Base-by-base conservation (phyloP, 306 rosid genomes). In the Sphenostylis stenocarpa region DNA sequence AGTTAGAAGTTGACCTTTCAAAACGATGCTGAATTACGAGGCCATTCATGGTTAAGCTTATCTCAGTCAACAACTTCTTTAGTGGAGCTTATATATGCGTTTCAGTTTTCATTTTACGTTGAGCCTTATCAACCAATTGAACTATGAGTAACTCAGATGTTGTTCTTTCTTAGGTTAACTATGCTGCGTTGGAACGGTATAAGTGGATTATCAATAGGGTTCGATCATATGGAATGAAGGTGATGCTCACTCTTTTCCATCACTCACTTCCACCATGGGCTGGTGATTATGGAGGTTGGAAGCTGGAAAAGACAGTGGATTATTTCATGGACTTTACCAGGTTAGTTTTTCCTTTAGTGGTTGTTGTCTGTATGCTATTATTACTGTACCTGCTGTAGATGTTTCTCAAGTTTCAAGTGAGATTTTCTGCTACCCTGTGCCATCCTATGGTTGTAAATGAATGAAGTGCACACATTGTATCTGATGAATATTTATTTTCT, bases 241-340 rank as follows among this genome's bases (percentile, higher is more conserved):
- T 95, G 80, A 89, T 92, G 98, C 87, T 95, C 73, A 95, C 98
- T 70, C 91, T 95, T 73, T 95, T 95, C 72, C 98, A 95, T 88
- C 98, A 95, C 77, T 95, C 98, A 36, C 86, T 95, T 70, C 98
- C 98, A 45, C 91, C 98, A 13, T 83, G 89, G 99, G 96, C 99
- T 29, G 91, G 96, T 75, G 92, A 90, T 51, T 95, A 95, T 87
- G 99, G 99, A 80, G 99, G 97, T 77, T 95, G 97, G 99, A 92
- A 95, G 86, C 77, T 90, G 85, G 97, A 95, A 79, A 95, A 89
- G 84, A 95, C 99, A 2, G 97, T 89, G 79, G 97, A 83, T 82
- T 92, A 95, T 86, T 95, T 92, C 88, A 73, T 95, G 88, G 92
- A 89, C 20, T 95, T 95, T 83, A 89, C 97, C 62, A 89, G 93